Conservation (phyloP, 345 rosid genomes). For the Carallia pectinifolia region DNA sequence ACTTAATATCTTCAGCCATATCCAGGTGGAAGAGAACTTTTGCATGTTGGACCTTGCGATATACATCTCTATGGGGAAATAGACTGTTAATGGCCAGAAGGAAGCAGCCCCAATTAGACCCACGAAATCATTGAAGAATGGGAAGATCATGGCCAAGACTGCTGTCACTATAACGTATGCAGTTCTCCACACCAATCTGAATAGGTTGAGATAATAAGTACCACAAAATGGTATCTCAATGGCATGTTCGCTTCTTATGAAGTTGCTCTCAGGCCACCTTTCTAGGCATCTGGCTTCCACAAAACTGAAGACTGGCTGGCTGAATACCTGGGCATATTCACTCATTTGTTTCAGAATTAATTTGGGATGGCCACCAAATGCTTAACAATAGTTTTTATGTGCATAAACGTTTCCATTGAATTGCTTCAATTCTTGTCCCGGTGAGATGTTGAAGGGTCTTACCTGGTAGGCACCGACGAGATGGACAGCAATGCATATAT, state of each 20-base stretch:
- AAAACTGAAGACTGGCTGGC: slow-evolving; percentile 65
- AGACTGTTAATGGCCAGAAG: slow-evolving; percentile 88
- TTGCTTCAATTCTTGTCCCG: no score
- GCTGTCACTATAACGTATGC: slow-evolving; percentile 58
- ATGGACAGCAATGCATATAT: slow-evolving; percentile 76
- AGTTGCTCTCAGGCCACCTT: slow-evolving; percentile 60
- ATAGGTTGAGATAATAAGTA: slow-evolving; percentile 43
- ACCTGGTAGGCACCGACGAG: slow-evolving; percentile 90
- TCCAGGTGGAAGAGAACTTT: slow-evolving; percentile 63
- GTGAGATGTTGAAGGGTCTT: background rate
- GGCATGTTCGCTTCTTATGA: slow-evolving; percentile 51
- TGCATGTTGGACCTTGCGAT: slow-evolving; percentile 47
- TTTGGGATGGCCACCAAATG: background rate
- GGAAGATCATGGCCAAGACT: slow-evolving; percentile 72
- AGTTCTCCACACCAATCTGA: slow-evolving; percentile 78
- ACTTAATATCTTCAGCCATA: slow-evolving; percentile 53
- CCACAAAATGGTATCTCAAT: slow-evolving; percentile 43
- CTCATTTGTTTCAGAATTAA: background rate
- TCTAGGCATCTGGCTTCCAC: slow-evolving; percentile 47
- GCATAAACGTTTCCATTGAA: background rate
- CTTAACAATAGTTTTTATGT: background rate
- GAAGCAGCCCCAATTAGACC: slow-evolving; percentile 75
- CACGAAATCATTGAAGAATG: slow-evolving; percentile 82
- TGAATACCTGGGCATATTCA: slow-evolving; percentile 48
- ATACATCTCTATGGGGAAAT: slow-evolving; percentile 85